Evolutionary conservation across 768 basidiomycete genomes (phyloP).

Genomic region (Leccinellum rugosiceps): DNA sequence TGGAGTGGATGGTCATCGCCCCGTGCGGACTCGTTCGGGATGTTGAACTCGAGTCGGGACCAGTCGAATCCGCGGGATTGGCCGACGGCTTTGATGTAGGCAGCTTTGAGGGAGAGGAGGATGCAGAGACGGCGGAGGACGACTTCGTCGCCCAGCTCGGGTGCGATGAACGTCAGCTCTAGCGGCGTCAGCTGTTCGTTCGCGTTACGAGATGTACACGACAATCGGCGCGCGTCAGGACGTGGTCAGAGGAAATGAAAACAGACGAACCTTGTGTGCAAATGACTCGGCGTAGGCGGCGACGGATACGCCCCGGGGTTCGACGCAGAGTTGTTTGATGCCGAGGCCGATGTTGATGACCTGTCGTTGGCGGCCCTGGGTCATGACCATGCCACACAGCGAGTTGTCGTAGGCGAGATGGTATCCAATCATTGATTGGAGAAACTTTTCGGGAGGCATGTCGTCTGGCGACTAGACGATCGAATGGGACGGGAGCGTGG

Average conservation of each 20-base stretch:
- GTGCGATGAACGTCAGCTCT: constrained; percentile 53
- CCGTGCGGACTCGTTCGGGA: constrained; percentile 55
- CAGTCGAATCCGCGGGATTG: constrained; percentile 80
- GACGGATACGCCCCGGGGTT: constrained; percentile 57
- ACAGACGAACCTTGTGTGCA: constrained; percentile 62
- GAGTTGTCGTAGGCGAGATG: constrained; percentile 67
- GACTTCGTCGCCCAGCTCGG: constrained; percentile 56
- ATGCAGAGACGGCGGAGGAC: constrained; percentile 73
- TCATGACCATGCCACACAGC: constrained; percentile 82
- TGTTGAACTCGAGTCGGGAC: constrained; percentile 78
- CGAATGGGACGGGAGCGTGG: background rate
- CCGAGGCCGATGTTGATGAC: constrained; percentile 84
- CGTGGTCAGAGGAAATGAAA: background rate
- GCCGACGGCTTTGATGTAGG: constrained; percentile 82
- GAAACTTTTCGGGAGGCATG: constrained; percentile 60
- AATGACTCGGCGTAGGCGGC: constrained; percentile 67
- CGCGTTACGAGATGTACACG: background rate
- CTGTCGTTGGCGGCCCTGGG: constrained; percentile 69
- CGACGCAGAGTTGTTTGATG: constrained; percentile 62
- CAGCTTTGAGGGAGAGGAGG: constrained; percentile 73
- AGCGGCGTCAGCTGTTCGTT: constrained; percentile 40
- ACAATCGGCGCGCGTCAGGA: background rate
- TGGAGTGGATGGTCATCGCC: constrained; percentile 67
- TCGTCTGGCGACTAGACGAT: constrained; percentile 47
- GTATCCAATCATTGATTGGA: constrained; percentile 78